Conservation (phyloP, 306 rosid species). For the Sophora flavescens region DNA sequence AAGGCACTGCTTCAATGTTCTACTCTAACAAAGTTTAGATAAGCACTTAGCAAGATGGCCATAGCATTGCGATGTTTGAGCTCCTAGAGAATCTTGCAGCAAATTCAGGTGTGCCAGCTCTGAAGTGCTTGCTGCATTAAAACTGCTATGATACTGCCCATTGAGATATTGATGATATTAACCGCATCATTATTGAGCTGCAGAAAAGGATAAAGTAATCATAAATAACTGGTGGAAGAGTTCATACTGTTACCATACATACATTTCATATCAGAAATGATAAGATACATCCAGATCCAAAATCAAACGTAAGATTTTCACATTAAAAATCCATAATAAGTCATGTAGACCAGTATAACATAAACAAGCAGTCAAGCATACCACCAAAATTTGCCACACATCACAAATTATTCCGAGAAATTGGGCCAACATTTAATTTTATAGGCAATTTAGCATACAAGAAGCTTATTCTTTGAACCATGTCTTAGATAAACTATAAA, state of each 20-base stretch:
- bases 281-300: constrained; percentile 21
- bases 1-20: background rate
- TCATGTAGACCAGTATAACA: background rate
- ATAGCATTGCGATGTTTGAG: constrained; percentile 14
- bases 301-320: background rate
- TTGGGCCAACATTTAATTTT: background rate
- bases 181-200: constrained; percentile 96
- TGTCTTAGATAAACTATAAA: background rate
- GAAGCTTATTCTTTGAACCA: background rate
- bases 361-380: background rate
- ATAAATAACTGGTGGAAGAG: constrained; percentile 10
- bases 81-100: constrained; percentile 14
- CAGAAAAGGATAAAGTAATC: constrained; percentile 42
- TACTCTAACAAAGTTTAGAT: background rate
- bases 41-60: constrained; percentile 24
- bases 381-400: background rate
- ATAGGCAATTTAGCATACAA: background rate
- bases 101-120: constrained; percentile 49
- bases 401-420: constrained; percentile 2
- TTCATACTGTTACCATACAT: constrained; percentile 19
- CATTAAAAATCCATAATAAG: background rate
- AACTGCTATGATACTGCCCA: constrained; percentile 89
- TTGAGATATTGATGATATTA: constrained; percentile 86
- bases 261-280: constrained; percentile 17
- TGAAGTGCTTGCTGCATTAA: constrained; percentile 78